These are phyloP conservation scores for Mycena crocata DNA, from an alignment of 768 basidiomycete species.

Conservation along the genomic window DNA sequence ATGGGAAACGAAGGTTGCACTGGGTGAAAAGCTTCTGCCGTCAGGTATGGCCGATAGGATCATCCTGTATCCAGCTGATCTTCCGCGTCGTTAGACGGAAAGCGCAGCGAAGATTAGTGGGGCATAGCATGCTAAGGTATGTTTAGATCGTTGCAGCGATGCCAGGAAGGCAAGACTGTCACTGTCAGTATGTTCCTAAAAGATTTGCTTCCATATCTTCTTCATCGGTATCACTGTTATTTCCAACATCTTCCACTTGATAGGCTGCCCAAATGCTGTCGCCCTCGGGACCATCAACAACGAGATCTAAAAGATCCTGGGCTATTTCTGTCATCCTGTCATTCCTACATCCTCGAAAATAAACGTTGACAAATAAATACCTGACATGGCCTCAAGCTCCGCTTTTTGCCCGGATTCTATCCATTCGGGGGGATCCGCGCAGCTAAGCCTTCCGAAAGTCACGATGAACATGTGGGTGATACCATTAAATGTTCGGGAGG, in stretches of 20 bases:
- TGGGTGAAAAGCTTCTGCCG: constrained; percentile 71
- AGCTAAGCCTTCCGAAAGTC: constrained; percentile 81
- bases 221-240: constrained; percentile 59
- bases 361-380: constrained; percentile 44
- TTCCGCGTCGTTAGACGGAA: constrained; percentile 17
- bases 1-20: constrained; percentile 55
- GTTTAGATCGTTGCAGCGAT: neutral
- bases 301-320: constrained; percentile 69
- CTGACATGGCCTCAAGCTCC: constrained; percentile 52
- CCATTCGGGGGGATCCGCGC: constrained; percentile 75
- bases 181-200: constrained; percentile 40
- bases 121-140: neutral
- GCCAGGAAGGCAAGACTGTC: neutral
- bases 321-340: constrained; percentile 60
- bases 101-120: constrained; percentile 15
- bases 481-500: constrained; percentile 67
- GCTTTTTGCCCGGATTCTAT: constrained; percentile 55
- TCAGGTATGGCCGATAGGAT: constrained; percentile 48
- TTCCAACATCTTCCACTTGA: constrained; percentile 58
- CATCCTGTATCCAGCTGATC: neutral
- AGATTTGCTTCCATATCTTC: constrained; percentile 69
- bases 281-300: constrained; percentile 80
- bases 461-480: constrained; percentile 78
- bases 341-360: neutral
- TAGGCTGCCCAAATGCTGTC: constrained; percentile 74